A percentile compares a stretch with the other conserved stretches of the same genome.
Conservation (phyloP, 352 stramenopile species). For the Phytophthora melonis region DNA sequence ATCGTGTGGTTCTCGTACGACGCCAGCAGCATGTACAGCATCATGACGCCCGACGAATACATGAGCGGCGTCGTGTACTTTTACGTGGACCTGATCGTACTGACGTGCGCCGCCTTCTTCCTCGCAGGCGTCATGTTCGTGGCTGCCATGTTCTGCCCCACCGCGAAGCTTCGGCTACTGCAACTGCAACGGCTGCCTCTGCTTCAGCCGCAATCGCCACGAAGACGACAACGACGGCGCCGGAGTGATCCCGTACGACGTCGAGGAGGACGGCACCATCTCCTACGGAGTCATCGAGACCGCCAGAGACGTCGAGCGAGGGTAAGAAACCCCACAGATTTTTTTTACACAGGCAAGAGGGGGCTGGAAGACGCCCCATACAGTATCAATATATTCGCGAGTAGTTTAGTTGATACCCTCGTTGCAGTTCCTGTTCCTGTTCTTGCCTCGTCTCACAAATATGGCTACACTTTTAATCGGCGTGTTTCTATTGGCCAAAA, state of each 20-base stretch:
- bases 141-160: conserved; percentile 43
- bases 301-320: conserved; percentile 27
- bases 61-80: conserved; percentile 78
- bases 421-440: not conserved
- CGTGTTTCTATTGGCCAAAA: conserved; percentile 24
- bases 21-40: conserved; percentile 63
- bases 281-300: conserved; percentile 34
- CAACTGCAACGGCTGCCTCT: conserved; percentile 46
- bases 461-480: conserved; percentile 19
- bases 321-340: conserved; percentile 10
- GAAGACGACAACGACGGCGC: conserved; percentile 25
- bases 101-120: conserved; percentile 52
- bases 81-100: conserved; percentile 68
- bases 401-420: conserved; percentile 1
- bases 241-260: conserved; percentile 37
- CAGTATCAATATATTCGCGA: conserved; percentile 1
- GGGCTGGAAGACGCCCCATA: not conserved
- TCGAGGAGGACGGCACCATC: conserved; percentile 33
- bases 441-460: conserved; percentile 5
- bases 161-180: conserved; percentile 42
- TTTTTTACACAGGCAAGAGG: not conserved
- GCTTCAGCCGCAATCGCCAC: conserved; percentile 32
- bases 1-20: conserved; percentile 66
- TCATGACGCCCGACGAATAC: conserved; percentile 71
- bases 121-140: conserved; percentile 45